Evolutionary conservation across 2,329 filamentous ascomycete genomes (phyloP), one percentile per base, ranked within the genome.

Genomic region (Ophiostoma sp.): DNA sequence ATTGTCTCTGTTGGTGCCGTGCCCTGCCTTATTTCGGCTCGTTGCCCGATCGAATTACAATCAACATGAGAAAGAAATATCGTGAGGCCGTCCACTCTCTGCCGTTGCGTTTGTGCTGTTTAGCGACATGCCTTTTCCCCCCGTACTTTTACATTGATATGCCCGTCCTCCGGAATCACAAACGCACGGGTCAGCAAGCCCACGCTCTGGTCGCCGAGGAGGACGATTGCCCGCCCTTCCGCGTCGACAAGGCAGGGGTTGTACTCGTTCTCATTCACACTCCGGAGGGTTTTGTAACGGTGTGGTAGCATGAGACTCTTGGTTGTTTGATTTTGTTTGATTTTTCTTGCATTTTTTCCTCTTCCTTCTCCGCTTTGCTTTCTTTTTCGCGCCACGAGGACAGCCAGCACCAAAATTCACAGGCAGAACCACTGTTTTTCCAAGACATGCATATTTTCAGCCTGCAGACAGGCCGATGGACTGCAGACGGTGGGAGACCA

Each of bases 21-120:
- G 33, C 33, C 33, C 33, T 63, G 33, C 59, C 33, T 63, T 63
- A 25, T 39, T 63, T 63, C 59, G 59, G 59, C n/a, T 63, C n/a
- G 4, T 63, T 22, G 33, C 19, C 59, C 59, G 59, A 63, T 63
- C 59, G 33, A 39, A 28, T 28, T 19, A 42, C 50, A 22, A 55
- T 12, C 22, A 55, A 5, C n/a, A 28, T 55, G n/a, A 25, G 9
- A 55, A 28, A 55, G 50, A 19, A 52, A 52, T 28, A 57, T 5
- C 52, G 7, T 33, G 33, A 39, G 59, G 59, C 59, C 33, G 59
- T 61, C 55, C 12, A 8, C 3, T 15, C 3, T 31, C 6, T 33
- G 28, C 55, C 15, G 12, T 57, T 57, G 22, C 25, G 15, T 57
- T 57, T 57, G 7, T 12, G 39, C 39, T 12, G 12, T 48, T 48